Evolutionary conservation across 176 grass and related monocot species (phyloP), one percentile per base, ranked within the genome.

Genomic region (Raddia distichophylla): DNA sequence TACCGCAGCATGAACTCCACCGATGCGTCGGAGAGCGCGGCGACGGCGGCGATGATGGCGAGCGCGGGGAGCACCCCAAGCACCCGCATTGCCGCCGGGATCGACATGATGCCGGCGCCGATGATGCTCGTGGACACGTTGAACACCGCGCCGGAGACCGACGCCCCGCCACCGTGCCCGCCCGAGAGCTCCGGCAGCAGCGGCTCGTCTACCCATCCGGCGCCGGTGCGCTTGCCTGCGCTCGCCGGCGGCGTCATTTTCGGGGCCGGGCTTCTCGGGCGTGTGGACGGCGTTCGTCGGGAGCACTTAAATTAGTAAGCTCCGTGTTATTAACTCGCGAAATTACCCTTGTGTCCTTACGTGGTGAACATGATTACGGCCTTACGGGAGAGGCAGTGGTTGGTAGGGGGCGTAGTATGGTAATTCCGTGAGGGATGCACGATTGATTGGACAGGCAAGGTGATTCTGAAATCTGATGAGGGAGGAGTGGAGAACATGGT

Each of bases 101-200:
- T 91, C 42, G 95, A 98, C 95, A 98, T 98, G 82, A 98, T 98
- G 48, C 95, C 95, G 13, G 92, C 95, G 64, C 95, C 95, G 10
- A 98, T 83, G 82, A 91, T 95, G 95, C 78, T 93, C 53, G 92
- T 95, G 49, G 92, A 93, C 27, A 98, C 81, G 86, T 98, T 98
- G 84, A 93, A 98, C 86, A 98, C 92, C 77, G 88, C 95, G 66
- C 92, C 62, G 50, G 84, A 79, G 20, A 91, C 82, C 18, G 90
- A 91, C 42, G 81, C 90, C 22, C 76, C 79, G 7, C 56, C 61
- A 1, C 47, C 32, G 63, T 55, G 47, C 5, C 54, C 60, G 11
- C 56, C 34, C 6, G 67, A n/a, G 80, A 75, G 67, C 80, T 93
- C 69, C 47, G 82, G 85, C 7, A 95, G 86, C 17, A 98, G 86